Conservation (phyloP, 2,329 filamentous ascomycete species). For the Curvularia eragrostidis region DNA sequence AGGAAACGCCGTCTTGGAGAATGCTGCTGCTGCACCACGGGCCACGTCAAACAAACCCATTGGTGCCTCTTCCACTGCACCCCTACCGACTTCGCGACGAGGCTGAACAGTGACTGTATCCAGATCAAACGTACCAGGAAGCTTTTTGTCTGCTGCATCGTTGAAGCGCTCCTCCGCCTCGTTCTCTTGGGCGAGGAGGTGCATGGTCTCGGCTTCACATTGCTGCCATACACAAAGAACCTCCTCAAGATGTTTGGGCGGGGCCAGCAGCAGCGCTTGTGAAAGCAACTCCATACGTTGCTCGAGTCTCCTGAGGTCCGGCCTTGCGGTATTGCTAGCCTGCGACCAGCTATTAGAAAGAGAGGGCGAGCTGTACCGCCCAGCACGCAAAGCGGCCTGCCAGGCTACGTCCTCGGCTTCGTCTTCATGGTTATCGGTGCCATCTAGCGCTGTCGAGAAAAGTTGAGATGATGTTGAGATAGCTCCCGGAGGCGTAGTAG, state of each 20-base stretch:
- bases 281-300: conserved; percentile 82
- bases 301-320: conserved; percentile 71
- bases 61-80: conserved; percentile 56
- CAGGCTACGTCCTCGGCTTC: conserved; percentile 72
- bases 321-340: conserved; percentile 58
- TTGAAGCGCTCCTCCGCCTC: conserved; percentile 75
- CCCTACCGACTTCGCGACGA: conserved; percentile 51
- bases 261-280: conserved; percentile 76
- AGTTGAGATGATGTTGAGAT: conserved; percentile 31
- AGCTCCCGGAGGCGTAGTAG: conserved; percentile 36
- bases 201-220: conserved; percentile 78
- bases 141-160: conserved; percentile 64
- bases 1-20: conserved; percentile 57
- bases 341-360: conserved; percentile 48
- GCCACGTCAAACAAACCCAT: conserved; percentile 63
- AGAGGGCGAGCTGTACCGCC: conserved; percentile 65
- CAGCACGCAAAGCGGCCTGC: conserved; percentile 79
- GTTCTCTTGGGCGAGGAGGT: conserved; percentile 69
- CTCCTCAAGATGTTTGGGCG: conserved; percentile 71
- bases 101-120: conserved; percentile 46
- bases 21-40: conserved; percentile 56
- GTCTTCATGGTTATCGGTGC: conserved; percentile 27
- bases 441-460: conserved; percentile 38
- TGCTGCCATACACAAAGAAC: conserved; percentile 77
- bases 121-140: conserved; percentile 57